Base-by-base conservation (phyloP, 2,329 filamentous ascomycete species). In the Cladorrhinum sp. region DNA sequence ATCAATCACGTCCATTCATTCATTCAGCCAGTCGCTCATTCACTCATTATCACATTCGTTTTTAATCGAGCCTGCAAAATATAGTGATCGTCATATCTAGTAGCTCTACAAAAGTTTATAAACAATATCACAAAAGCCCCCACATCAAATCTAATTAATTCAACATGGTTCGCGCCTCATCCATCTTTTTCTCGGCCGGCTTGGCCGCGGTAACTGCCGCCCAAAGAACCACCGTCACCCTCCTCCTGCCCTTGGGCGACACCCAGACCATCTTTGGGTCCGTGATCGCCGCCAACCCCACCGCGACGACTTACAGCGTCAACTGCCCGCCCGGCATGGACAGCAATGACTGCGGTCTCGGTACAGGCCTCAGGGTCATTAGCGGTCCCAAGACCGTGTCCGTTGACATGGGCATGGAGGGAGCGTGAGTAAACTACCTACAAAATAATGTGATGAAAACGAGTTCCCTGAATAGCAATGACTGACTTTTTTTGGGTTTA, bases 211-310 rank as follows among this genome's bases (percentile, higher is more conserved):
- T 45, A 8, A 16, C 24, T 18, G 59, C 62, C 9, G 62, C 62
- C 22, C 55, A 64, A 13, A 62, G 41, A 41, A 50, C 55, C 13
- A 57, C 65, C 48, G 61, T 70, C 10, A 54, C 52, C 27, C 45
- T 70, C 25, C 16, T 66, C 24, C n/a, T 70, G 9, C 66, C 65
- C 5, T 27, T 48, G 8, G 22, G 49, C 22, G 64, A 64, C 24
- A 20, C 36, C 8, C 61, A 68, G 54, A 50, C 58, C 1, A 57
- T 71, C 23, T 57, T 63, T 36, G 70, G 60, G 18, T 71, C 67
- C 1, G 64, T 71, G 41, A 60, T 71, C 61, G 59, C 59, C 20
- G 68, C 61, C n/a, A 63, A 55, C 27, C 57, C 68, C 13, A 66
- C 63, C 12, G 66, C 66, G 8, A 70, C 70, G 1, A 54, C 62